Evolutionary conservation across 2,329 filamentous ascomycete genomes (phyloP).

Genomic region (Monilinia aucupariae): DNA sequence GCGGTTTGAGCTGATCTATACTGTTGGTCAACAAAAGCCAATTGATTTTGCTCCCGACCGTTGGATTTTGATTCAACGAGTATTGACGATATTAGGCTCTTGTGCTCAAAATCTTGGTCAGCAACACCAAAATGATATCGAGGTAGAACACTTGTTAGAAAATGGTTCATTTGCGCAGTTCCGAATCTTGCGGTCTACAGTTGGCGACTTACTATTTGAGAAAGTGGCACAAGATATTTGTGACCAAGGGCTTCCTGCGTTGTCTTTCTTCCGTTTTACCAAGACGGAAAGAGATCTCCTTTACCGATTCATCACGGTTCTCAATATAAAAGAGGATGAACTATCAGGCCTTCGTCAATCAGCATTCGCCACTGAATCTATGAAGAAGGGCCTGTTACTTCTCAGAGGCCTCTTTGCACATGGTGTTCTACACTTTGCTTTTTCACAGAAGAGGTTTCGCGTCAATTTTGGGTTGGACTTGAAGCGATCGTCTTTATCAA

Average conservation of each 20-base stretch:
- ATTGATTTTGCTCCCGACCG: conserved; percentile 50
- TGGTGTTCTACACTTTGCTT: conserved; percentile 48
- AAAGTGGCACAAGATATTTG: conserved; percentile 41
- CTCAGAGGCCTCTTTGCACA: conserved; percentile 52
- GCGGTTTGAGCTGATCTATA: conserved; percentile 59
- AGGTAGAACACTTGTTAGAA: conserved; percentile 35
- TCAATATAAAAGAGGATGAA: conserved; percentile 18
- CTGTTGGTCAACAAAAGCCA: conserved; percentile 47
- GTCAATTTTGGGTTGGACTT: conserved; percentile 58
- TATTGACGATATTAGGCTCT: conserved; percentile 43
- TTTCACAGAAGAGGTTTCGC: conserved; percentile 55
- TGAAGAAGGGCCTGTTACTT: conserved; percentile 40
- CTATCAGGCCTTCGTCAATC: conserved; percentile 24
- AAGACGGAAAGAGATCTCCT: background rate
- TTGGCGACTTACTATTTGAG: conserved; percentile 33
- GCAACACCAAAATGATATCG: conserved; percentile 39
- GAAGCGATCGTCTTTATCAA: conserved; percentile 45
- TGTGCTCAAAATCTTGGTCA: conserved; percentile 34
- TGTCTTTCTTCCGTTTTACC: conserved; percentile 35
- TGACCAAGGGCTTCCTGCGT: conserved; percentile 39
- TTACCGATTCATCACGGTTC: conserved; percentile 13
- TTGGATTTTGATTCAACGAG: conserved; percentile 51
- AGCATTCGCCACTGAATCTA: conserved; percentile 30
- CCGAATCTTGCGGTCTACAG: conserved; percentile 41
- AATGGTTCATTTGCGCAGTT: conserved; percentile 44